Conservation (phyloP, 78 protist species). For the Polysphondylium violaceum region DNA sequence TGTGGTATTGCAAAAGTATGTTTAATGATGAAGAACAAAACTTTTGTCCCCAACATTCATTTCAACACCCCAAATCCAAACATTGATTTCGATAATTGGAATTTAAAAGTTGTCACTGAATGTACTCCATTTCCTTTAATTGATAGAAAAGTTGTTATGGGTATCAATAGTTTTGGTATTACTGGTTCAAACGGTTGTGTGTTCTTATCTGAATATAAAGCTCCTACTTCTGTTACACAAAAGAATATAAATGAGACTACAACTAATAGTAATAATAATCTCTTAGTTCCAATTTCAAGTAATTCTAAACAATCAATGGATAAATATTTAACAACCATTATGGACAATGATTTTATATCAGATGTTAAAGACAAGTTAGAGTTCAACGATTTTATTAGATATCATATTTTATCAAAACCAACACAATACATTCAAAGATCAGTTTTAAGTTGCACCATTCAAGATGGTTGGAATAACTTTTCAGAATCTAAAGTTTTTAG, state of each 20-base stretch:
- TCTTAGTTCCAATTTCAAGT: constrained; percentile 49
- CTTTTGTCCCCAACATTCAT: constrained; percentile 17
- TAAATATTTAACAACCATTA: background rate
- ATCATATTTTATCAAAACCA: constrained; percentile 9
- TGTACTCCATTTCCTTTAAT: background rate
- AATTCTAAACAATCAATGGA: constrained; percentile 42
- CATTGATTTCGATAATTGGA: constrained; percentile 20
- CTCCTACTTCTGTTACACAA: background rate
- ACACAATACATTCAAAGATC: background rate
- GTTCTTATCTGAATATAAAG: constrained; percentile 17
- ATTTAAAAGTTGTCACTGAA: constrained; percentile 25
- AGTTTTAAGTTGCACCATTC: background rate
- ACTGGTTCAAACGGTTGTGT: constrained; percentile 87
- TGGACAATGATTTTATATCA: background rate
- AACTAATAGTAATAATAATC: background rate
- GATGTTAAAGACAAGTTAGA: background rate
- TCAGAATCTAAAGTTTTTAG: too few relatives aligned
- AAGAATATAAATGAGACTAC: background rate
- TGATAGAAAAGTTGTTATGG: constrained; percentile 20
- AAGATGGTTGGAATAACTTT: constrained; percentile 18
- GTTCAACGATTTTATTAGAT: constrained; percentile 11
- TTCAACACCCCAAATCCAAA: constrained; percentile 18
- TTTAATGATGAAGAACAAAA: constrained; percentile 21
- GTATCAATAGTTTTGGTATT: constrained; percentile 89
- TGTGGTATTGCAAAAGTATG: constrained; percentile 79